Base-by-base conservation (phyloP, 768 basidiomycete genomes). In the Bullera alba region DNA sequence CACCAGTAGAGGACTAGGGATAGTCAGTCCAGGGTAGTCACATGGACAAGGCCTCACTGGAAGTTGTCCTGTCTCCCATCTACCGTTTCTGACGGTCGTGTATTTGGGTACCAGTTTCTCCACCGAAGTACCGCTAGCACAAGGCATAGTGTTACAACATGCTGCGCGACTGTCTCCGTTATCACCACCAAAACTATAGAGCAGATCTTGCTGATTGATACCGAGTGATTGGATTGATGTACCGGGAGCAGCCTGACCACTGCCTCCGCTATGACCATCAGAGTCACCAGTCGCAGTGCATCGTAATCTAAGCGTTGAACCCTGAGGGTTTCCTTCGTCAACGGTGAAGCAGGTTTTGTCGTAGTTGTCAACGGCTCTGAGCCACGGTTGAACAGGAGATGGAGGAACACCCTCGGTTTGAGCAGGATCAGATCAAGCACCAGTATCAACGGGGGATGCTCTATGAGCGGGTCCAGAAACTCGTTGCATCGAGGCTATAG, bases 371-470 rank as follows among this genome's bases (percentile, higher is more conserved):
- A 34, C 32, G n/a, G 32, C 32, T 34, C 14, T 2, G 61, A 50
- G 0, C 62, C 67, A 17, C 68, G 47, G 43, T 74, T 74, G 58
- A 68, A 74, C 4, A 73, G 55, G 2, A 72, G 48, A 53, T 71
- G 70, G 2, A 72, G 56, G 53, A 66, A 74, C 3, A 71, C 73
- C 29, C 60, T 44, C 3, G 71, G 67, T 46, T 69, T 71, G 34
- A 74, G 65, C 32, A 74, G 57, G 37, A 74, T 62, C 35, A 74
- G 51, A 44, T 74, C 73, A 30, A 74, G 60, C 1, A 70, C 57
- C 42, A 70, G 54, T 5, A 74, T 49, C 1, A 71, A 39, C 5
- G 53, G 51, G 2, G 73, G 71, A 48, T 72, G 71, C 44, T 74
- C 73, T 51, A 71, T 69, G 19, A 71, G 54, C 7, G 73, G 73